phyloP scores from a whole-genome alignment of 2,329 filamentous ascomycete species.

The Aspergillus neotritici region DNA sequence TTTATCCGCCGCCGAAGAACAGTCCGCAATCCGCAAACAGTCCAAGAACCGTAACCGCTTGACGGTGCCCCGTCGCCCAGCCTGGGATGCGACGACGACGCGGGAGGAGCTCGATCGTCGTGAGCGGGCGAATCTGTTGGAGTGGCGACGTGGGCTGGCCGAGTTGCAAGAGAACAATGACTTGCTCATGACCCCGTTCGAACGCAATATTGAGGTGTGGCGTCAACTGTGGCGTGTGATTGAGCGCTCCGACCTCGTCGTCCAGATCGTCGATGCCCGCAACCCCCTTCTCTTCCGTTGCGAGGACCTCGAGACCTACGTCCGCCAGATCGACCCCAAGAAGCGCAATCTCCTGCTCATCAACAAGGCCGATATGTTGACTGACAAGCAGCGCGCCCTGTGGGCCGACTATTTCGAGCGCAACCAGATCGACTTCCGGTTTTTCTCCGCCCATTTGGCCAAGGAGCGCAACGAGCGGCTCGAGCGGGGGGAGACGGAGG shows the following conservation, averaged over 20 bases:
- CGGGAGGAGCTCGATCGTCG: slow-evolving; percentile 70
- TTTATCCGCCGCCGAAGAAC: slow-evolving; percentile 77
- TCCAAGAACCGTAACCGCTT: slow-evolving; percentile 70
- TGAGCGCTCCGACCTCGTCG: slow-evolving; percentile 87
- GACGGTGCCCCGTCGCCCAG: slow-evolving; percentile 82
- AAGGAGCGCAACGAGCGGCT: slow-evolving; percentile 78
- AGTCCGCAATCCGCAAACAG: slow-evolving; percentile 71
- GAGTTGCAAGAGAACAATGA: slow-evolving; percentile 93
- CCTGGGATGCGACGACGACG: slow-evolving; percentile 83
- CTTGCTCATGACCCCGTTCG: slow-evolving; percentile 93
- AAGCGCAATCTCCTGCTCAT: slow-evolving; percentile 91
- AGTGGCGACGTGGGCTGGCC: slow-evolving; percentile 85
- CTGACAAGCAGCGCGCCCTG: slow-evolving; percentile 66
- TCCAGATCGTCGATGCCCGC: slow-evolving; percentile 96
- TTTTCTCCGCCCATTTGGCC: slow-evolving; percentile 90
- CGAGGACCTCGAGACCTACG: slow-evolving; percentile 87
- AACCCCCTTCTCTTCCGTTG: slow-evolving; percentile 92
- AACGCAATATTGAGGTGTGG: slow-evolving; percentile 96
- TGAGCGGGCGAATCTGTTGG: slow-evolving; percentile 74
- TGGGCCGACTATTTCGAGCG: slow-evolving; percentile 86
- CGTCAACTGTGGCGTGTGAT: slow-evolving; percentile 97
- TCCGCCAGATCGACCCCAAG: slow-evolving; percentile 80
- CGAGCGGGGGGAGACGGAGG: slow-evolving; percentile 45
- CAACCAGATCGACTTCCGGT: slow-evolving; percentile 80
- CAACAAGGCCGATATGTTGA: slow-evolving; percentile 99